Base-by-base conservation (phyloP, 768 basidiomycete species). In the Phanerodontia chrysosporium region DNA sequence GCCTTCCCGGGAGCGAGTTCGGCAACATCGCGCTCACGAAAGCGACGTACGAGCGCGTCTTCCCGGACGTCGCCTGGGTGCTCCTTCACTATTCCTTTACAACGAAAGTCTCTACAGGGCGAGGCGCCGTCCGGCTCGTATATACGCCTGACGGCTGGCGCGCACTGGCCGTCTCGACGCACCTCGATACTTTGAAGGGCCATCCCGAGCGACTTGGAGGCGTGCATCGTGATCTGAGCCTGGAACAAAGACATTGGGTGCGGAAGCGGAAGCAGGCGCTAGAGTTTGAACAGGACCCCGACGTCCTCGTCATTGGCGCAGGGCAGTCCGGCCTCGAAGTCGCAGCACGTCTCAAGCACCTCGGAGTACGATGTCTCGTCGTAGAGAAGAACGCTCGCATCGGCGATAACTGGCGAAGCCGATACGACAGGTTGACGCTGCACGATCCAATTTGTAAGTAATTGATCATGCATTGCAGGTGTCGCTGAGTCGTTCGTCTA, bases 331-430 rank as follows among this genome's bases (percentile, higher is more conserved):
- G 83, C 1, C 62, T 82, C 27, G 78, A 76, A 6, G 58, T 80
- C 24, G 81, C 82, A 0, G 84, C 82, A 5, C 73, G 83, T 32
- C 73, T 87, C 54, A 79, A 80, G 63, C 67, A 66, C 4, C 71
- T 83, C 6, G 78, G 73, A 30, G 72, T 84, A 4, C 60, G 69
- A 16, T 69, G 72, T 4, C 69, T 85, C 7, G 70, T 89, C 14
- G 73, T 90, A 45, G 89, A 91, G 66, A 82, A 78, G 68, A 78
- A 82, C 45, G 57, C 64, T 12, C 66, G 78, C 22, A 75, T 86
- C 21, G 85, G 86, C 0, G 81, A 85, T 67, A 80, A 78, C 46
- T 86, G 84, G 85, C 74, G 85, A 55, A 73, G 77, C 36, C 75
- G 76, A 22, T 77, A 77, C 62, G 69, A 74, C 56, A 64, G 70